A percentile compares a stretch with the other conserved stretches of the same genome.
Conservation (phyloP, 495 filamentous ascomycete genomes). For the Talaromyces thailandensis region DNA sequence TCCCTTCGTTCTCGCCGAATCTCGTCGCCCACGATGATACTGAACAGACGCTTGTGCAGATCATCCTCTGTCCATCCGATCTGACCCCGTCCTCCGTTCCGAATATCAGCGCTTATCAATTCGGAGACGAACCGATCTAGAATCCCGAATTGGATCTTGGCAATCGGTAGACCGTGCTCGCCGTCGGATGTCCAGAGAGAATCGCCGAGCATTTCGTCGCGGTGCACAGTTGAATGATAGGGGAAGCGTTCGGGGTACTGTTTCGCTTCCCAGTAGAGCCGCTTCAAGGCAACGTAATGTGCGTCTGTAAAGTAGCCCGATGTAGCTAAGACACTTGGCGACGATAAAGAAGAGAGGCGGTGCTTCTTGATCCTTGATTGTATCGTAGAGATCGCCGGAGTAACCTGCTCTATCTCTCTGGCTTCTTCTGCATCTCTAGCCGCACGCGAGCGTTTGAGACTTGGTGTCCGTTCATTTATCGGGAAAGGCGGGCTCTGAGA, state of each 20-base stretch:
- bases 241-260: conserved; percentile 28
- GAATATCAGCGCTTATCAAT: conserved; percentile 26
- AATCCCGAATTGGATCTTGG: conserved; percentile 37
- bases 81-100: conserved; percentile 29
- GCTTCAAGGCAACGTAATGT: conserved; percentile 32
- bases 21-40: conserved; percentile 39
- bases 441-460: conserved; percentile 5
- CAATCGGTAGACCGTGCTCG: conserved; percentile 33
- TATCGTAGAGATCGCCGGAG: background rate
- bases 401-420: background rate
- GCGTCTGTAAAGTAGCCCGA: conserved; percentile 39
- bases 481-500: conserved; percentile 5
- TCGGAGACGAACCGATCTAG: conserved; percentile 37
- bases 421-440: background rate
- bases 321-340: conserved; percentile 11
- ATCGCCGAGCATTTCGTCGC: conserved; percentile 34
- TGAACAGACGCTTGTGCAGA: conserved; percentile 35
- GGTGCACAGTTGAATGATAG: conserved; percentile 26
- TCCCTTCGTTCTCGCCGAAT: conserved; percentile 28
- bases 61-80: conserved; percentile 40
- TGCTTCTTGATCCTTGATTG: background rate
- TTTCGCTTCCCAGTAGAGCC: conserved; percentile 33
- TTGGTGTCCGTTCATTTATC: background rate
- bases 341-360: background rate
- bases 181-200: conserved; percentile 39